Evolutionary conservation across 495 filamentous ascomycete genomes (phyloP).

Genomic region (Paragyromitra xinjiangensis): DNA sequence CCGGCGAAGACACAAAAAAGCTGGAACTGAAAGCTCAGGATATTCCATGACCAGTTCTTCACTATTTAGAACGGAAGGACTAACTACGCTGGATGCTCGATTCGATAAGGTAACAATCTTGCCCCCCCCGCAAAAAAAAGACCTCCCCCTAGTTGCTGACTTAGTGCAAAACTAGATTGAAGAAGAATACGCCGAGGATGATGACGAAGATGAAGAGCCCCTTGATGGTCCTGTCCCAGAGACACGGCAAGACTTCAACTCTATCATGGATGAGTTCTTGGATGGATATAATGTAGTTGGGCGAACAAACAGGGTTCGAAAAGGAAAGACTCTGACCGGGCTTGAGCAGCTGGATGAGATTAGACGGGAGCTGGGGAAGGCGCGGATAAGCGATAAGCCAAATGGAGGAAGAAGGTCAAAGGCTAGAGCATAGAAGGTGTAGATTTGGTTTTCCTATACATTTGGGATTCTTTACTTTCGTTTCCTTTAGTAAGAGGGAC

Average conservation of each 20-base stretch:
- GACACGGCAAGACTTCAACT: conserved; percentile 80
- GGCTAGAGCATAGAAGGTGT: conserved; percentile 16
- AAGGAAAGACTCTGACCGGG: conserved; percentile 80
- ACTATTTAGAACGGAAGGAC: conserved; percentile 85
- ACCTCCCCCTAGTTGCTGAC: conserved; percentile 7
- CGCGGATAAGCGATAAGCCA: conserved; percentile 61
- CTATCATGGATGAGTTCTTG: conserved; percentile 92
- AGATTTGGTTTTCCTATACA: neutral
- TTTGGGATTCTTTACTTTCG: neutral
- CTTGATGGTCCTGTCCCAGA: conserved; percentile 60
- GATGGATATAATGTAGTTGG: conserved; percentile 76
- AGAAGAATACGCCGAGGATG: conserved; percentile 79
- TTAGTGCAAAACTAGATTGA: conserved; percentile 65
- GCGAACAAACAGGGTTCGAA: conserved; percentile 75
- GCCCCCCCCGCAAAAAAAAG: too few relatives aligned
- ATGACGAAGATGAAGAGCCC: conserved; percentile 69
- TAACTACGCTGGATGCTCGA: conserved; percentile 82
- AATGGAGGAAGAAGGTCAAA: conserved; percentile 10
- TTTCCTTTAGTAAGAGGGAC: neutral
- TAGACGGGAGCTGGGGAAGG: conserved; percentile 78
- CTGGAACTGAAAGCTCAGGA: conserved; percentile 82
- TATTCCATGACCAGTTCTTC: conserved; percentile 99
- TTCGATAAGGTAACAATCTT: conserved; percentile 71
- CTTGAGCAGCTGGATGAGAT: conserved; percentile 92
- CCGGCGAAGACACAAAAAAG: conserved; percentile 81